Base-by-base conservation (phyloP, 2,329 filamentous ascomycete species). In the Albifimbria verrucaria region DNA sequence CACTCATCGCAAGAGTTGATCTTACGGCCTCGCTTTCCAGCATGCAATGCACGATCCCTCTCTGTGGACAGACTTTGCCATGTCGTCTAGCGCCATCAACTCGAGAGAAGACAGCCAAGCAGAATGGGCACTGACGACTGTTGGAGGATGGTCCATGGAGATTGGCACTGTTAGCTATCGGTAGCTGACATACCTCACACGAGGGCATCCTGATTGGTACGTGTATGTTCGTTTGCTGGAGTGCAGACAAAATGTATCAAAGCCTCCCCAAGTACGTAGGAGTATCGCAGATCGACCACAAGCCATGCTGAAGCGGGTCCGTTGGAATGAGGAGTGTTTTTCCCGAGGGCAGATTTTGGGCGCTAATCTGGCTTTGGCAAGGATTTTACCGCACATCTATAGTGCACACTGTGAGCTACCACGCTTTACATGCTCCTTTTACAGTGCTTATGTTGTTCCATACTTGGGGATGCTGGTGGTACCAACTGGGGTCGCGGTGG, bases 261-360 rank as follows among this genome's bases (percentile, higher is more conserved):
- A n/a, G n/a, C n/a, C n/a, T n/a, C n/a, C n/a, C n/a, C n/a, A n/a
- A n/a, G n/a, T n/a, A n/a, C n/a, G n/a, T n/a, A n/a, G n/a, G n/a
- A n/a, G n/a, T n/a, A n/a, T n/a, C n/a, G n/a, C n/a, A n/a, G n/a
- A n/a, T n/a, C n/a, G n/a, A n/a, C n/a, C n/a, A n/a, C 44, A 47
- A 24, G 9, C 23, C 21, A 28, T 28, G 26, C 22, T 28, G 3
- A 25, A 28, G 11, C 9, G 44, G 7, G 22, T 47, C 11, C 22
- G 44, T 18, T 45, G 22, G 44, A 23, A 18, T 25, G 44, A 48
- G 23, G 46, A n/a, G 46, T 48, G 46, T 48, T 48, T 48, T 48
- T 7, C 21, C 46, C 46, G 46, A 48, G 46, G 46, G 7, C 24
- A 48, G 46, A 26, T 28, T 48, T 11, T 48, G 17, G 24, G 7